Base-by-base conservation (phyloP, 202 grass and related monocot genomes). In the Zoysia matrella region DNA sequence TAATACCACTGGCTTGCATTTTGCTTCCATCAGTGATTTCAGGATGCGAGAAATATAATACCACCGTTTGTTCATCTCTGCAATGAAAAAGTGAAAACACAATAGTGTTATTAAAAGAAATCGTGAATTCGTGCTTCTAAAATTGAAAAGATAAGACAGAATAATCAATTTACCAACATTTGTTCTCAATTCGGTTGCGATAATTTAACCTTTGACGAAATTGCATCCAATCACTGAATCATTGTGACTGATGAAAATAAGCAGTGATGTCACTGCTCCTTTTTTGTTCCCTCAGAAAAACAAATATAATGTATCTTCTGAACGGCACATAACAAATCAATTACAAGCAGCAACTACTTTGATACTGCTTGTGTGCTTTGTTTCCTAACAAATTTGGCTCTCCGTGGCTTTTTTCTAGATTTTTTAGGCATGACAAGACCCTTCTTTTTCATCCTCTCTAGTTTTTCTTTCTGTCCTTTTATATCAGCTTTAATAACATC, bases 381-480 rank as follows among this genome's bases (percentile, higher is more conserved):
- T 73, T 86, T 60, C 81, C 82, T 85, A 63, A 92, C 46, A 91
- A 88, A 92, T 77, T 89, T 97, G 15, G 50, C 71, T 76, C 67
- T 88, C 8, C 9, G 77, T 49, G 73, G 73, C 60, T 87, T 71
- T 80, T 72, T 88, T 70, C 74, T 86, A 84, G 74, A 79, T 78
- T 80, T 97, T 74, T 82, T 91, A 57, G 79, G 41, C 71, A 77
- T 67, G 47, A 72, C 73, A 82, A 70, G 16, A 57, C 86, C 88
- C 62, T 92, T 83, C 45, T 75, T 80, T 83, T 81, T 94, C 39
- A 91, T 81, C 86, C 80, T 97, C 69, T 92, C 86, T 72, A 89
- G 70, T 84, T 94, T 97, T 80, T 92, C 73, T 89, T 88, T 93
- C 68, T 88, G 90, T 72, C 94, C 90, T 83, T 94, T 42, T 77